Conservation (phyloP, 208 protist genomes). For the Acanthamoeba royreba region DNA sequence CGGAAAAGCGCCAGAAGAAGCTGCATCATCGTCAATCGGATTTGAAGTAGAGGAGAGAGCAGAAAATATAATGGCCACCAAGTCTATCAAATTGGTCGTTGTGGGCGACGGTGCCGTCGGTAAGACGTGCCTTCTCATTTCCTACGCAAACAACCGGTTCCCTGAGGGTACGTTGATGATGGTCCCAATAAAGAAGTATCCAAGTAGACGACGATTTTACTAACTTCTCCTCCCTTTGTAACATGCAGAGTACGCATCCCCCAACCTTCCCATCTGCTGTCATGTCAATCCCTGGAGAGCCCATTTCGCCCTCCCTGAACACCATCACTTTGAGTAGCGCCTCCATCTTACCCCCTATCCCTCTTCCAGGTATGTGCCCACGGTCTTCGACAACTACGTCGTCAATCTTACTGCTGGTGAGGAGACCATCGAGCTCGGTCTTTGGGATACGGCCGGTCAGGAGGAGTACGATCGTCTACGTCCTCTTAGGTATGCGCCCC, state of each 20-base stretch:
- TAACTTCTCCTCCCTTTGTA: not conserved
- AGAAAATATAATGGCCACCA: conserved; percentile 1
- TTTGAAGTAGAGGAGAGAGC: not conserved
- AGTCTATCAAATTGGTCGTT: conserved; percentile 79
- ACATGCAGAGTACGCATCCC: too few species aligned
- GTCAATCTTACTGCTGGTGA: conserved; percentile 80
- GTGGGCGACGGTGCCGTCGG: conserved; percentile 85
- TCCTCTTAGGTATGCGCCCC: conserved; percentile 86
- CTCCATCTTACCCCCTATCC: not conserved
- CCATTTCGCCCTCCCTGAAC: too few species aligned
- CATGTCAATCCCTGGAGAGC: too few species aligned
- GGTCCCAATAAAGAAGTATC: not conserved
- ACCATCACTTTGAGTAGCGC: not conserved
- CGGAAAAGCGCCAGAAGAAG: too few species aligned
- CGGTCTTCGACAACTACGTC: conserved; percentile 71
- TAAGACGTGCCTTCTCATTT: conserved; percentile 84
- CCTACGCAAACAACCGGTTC: conserved; percentile 84
- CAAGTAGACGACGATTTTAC: not conserved
- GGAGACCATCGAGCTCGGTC: conserved; percentile 75
- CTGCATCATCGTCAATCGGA: too few species aligned
- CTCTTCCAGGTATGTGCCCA: conserved; percentile 66
- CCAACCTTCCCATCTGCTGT: too few species aligned
- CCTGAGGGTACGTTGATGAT: conserved; percentile 70
- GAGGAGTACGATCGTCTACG: conserved; percentile 80
- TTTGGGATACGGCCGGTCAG: conserved; percentile 80